Evolutionary conservation across 352 stramenopile species (phyloP).

Genomic region (Halophytophthora polymorphica): DNA sequence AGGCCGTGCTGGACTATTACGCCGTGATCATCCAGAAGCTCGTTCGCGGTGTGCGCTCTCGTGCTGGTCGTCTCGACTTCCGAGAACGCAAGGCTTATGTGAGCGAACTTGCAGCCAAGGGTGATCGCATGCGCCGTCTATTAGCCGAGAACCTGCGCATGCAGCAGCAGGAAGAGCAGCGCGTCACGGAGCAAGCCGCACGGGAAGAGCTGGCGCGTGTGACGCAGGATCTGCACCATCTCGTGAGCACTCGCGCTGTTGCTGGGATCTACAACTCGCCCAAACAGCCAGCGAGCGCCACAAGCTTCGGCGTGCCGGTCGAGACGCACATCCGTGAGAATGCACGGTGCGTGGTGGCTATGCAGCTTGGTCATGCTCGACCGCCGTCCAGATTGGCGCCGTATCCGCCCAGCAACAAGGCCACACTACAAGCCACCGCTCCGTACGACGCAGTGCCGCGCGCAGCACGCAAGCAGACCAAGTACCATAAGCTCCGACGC

Average conservation of each 20-base stretch:
- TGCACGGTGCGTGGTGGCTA: slow-evolving; percentile 32
- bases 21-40: slow-evolving; percentile 57
- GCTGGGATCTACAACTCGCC: slow-evolving; percentile 65
- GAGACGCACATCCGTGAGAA: slow-evolving; percentile 65
- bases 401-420: slow-evolving; percentile 54
- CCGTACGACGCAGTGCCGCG: slow-evolving; percentile 40
- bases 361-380: slow-evolving; percentile 25
- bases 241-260: slow-evolving; percentile 51
- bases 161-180: slow-evolving; percentile 45
- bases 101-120: slow-evolving; percentile 41
- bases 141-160: slow-evolving; percentile 37
- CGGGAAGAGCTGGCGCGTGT: slow-evolving; percentile 47
- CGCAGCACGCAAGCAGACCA: slow-evolving; percentile 50
- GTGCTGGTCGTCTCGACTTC: slow-evolving; percentile 49
- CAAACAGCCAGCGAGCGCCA: slow-evolving; percentile 25
- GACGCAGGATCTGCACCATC: slow-evolving; percentile 59
- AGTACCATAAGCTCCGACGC: slow-evolving; percentile 56
- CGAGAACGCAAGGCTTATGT: slow-evolving; percentile 59
- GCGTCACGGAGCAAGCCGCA: slow-evolving; percentile 28
- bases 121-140: slow-evolving; percentile 43
- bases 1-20: slow-evolving; percentile 41
- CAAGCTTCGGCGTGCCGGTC: slow-evolving; percentile 55
- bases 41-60: slow-evolving; percentile 44
- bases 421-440: slow-evolving; percentile 40
- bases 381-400: slow-evolving; percentile 40